Conservation (phyloP, 176 grass and related monocot species). For the Tillandsia fasciculata region DNA sequence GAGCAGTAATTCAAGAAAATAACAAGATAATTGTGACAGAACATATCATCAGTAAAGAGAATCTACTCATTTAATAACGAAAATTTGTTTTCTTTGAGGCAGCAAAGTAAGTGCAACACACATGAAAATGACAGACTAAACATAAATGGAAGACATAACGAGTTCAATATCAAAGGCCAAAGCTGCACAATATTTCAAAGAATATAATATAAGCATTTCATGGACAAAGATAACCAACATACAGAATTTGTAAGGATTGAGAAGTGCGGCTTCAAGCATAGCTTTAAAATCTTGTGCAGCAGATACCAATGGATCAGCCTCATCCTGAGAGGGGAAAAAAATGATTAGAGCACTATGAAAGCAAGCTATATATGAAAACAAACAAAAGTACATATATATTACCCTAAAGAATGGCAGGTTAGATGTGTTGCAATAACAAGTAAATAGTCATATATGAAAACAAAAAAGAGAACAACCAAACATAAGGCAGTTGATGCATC, state of each 20-base stretch:
- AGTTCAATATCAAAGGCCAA: background rate
- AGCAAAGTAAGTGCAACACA: background rate
- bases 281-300: slow-evolving; percentile 63
- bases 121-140: background rate
- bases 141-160: background rate
- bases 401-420: background rate
- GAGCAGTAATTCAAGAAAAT: background rate
- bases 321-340: slow-evolving; percentile 31
- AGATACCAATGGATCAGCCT: slow-evolving; percentile 34
- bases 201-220: background rate
- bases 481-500: slow-evolving; percentile 5
- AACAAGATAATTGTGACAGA: background rate
- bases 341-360: background rate
- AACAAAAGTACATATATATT: background rate
- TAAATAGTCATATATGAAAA: too few species aligned
- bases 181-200: background rate
- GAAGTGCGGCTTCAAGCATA: slow-evolving; percentile 76
- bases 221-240: slow-evolving; percentile 21
- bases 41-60: background rate
- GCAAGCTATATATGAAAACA: background rate
- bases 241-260: slow-evolving; percentile 75
- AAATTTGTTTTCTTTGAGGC: background rate
- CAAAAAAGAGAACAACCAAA: background rate
- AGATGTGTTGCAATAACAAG: background rate
- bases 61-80: background rate